Evolutionary conservation across 2,329 filamentous ascomycete species (phyloP).

Genomic region (Lanzia echinophila): DNA sequence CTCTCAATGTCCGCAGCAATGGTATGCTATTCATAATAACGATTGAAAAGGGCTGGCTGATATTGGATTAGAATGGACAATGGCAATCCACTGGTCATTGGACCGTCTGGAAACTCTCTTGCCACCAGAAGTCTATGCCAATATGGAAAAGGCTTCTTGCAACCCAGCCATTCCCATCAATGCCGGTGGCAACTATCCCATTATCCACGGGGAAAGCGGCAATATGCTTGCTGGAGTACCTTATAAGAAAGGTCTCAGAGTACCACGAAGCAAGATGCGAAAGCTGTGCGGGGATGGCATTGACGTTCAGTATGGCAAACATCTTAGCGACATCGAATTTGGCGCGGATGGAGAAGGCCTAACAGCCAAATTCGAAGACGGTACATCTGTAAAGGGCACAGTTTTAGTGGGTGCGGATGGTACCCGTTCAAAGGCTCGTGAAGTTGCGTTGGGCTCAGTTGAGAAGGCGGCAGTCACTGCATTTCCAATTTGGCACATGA

Average conservation of each 20-base stretch:
- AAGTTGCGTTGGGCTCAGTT: neutral
- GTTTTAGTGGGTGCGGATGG: neutral
- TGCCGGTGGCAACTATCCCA: constrained; percentile 13
- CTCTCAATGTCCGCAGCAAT: constrained; percentile 22
- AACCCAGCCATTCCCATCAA: constrained; percentile 24
- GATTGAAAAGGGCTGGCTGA: no score
- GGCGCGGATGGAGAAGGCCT: neutral
- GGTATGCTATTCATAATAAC: no score
- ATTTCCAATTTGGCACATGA: neutral
- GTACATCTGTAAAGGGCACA: constrained; percentile 26
- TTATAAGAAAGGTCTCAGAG: neutral
- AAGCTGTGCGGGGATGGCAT: neutral
- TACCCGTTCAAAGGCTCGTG: neutral
- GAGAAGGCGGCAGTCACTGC: neutral
- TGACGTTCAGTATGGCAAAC: neutral
- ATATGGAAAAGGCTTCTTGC: constrained; percentile 18
- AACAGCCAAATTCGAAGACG: constrained; percentile 39
- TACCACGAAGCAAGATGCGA: neutral
- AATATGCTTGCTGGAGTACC: constrained; percentile 23
- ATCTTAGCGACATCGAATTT: neutral
- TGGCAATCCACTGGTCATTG: constrained; percentile 32
- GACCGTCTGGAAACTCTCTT: constrained; percentile 24
- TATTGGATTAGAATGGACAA: no score
- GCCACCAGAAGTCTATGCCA: constrained; percentile 24
- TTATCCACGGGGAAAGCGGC: constrained; percentile 23